phyloP scores from a whole-genome alignment of 768 basidiomycete genomes.

The Termitomyces sp. region DNA sequence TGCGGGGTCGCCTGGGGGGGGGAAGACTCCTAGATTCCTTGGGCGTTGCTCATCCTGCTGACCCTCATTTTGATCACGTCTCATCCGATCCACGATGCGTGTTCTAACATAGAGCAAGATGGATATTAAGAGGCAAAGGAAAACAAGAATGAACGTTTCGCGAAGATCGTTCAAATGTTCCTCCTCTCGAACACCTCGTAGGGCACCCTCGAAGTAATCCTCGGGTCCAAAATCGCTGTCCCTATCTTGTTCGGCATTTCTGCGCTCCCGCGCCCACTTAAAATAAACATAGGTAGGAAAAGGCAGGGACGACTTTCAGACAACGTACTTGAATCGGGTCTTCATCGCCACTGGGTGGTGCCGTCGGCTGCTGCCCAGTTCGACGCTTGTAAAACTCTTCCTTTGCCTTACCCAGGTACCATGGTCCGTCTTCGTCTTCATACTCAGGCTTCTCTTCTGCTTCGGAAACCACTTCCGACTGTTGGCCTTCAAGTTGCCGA shows the following conservation, averaged over 20 bases:
- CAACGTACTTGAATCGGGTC: slow-evolving; percentile 63
- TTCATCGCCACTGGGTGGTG: slow-evolving; percentile 47
- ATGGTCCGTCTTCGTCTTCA: slow-evolving; percentile 61
- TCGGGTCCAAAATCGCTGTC: slow-evolving; percentile 77
- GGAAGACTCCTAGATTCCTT: slow-evolving; percentile 47
- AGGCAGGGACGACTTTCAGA: neutral
- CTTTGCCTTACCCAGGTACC: slow-evolving; percentile 80
- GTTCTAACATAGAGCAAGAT: slow-evolving; percentile 75
- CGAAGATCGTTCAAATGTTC: slow-evolving; percentile 64
- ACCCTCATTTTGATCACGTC: slow-evolving; percentile 51
- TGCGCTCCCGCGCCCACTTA: slow-evolving; percentile 74
- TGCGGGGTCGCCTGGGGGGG: slow-evolving; percentile 57
- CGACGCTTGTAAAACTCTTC: slow-evolving; percentile 68
- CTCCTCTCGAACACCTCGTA: slow-evolving; percentile 56
- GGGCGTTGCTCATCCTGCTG: slow-evolving; percentile 35
- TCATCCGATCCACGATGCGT: slow-evolving; percentile 67
- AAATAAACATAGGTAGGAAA: neutral
- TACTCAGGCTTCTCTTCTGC: slow-evolving; percentile 29
- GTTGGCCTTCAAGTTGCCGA: slow-evolving; percentile 34
- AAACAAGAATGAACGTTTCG: slow-evolving; percentile 76
- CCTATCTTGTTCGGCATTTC: slow-evolving; percentile 65
- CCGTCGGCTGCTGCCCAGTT: slow-evolving; percentile 29
- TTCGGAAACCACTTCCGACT: slow-evolving; percentile 18
- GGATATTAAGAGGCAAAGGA: slow-evolving; percentile 68
- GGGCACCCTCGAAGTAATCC: slow-evolving; percentile 71